Percentiles rank a stretch among this genome's conserved stretches.
Evolutionary conservation across 1,284 basidiomycete species (phyloP).

Genomic region (Erythrobasidium hasegawianum): DNA sequence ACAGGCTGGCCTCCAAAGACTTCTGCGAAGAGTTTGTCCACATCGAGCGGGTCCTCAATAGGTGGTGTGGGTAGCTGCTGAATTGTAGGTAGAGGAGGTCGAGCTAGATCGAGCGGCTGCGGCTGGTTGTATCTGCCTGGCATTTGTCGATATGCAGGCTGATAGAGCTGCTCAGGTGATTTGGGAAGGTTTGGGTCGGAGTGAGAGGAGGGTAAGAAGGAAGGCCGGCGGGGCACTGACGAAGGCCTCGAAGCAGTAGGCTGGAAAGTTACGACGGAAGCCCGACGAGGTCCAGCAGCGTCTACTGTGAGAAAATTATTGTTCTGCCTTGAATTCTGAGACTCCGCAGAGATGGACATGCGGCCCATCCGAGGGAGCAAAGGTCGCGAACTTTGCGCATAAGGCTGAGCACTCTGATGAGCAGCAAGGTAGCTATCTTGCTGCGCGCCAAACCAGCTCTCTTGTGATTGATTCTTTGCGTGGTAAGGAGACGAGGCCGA

Average conservation of each 20-base stretch:
- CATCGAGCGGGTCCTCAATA: background rate
- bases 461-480: background rate
- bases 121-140: background rate
- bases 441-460: slow-evolving; percentile 28
- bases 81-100: background rate
- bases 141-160: background rate
- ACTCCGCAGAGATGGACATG: slow-evolving; percentile 24
- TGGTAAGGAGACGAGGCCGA: slow-evolving; percentile 5
- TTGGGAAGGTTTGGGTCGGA: background rate
- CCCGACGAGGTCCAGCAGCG: slow-evolving; percentile 6
- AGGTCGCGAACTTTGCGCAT: slow-evolving; percentile 3
- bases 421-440: slow-evolving; percentile 22
- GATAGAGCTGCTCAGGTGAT: background rate
- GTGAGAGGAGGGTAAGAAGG: background rate
- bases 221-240: background rate
- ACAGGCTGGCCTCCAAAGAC: background rate
- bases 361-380: slow-evolving; percentile 18
- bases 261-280: slow-evolving; percentile 21
- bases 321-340: background rate
- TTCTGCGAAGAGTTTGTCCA: background rate
- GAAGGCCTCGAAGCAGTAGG: slow-evolving; percentile 1
- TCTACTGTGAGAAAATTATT: slow-evolving; percentile 4
- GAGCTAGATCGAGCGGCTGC: background rate
- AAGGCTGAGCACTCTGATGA: background rate
- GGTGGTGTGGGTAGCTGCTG: background rate